Evolutionary conservation across 306 rosid genomes (phyloP).

Genomic region (Vigna hirtella): DNA sequence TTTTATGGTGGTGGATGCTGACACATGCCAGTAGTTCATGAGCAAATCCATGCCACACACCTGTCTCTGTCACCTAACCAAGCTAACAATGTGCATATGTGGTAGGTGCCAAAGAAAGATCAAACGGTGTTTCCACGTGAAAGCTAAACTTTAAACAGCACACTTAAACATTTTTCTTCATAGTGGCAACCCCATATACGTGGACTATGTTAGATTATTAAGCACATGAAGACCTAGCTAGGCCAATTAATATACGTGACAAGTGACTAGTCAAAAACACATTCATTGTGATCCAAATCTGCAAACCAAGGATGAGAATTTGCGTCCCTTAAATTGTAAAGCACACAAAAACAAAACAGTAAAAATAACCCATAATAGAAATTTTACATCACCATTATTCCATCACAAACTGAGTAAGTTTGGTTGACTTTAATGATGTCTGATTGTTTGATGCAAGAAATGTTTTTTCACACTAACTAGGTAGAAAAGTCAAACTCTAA

Average conservation of each 20-base stretch:
- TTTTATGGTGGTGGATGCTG: constrained; percentile 33
- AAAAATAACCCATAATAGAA: background rate
- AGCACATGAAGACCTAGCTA: constrained; percentile 32
- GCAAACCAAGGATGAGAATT: background rate
- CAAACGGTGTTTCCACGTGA: constrained; percentile 46
- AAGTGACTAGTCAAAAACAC: constrained; percentile 7
- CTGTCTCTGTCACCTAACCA: constrained; percentile 52
- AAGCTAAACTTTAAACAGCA: constrained; percentile 31
- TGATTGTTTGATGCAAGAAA: too few relatives aligned
- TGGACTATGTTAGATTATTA: constrained; percentile 23
- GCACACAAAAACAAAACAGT: background rate
- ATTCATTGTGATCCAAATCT: constrained; percentile 10
- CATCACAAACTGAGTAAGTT: background rate
- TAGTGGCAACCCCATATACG: constrained; percentile 32
- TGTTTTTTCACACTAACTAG: background rate
- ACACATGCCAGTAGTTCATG: constrained; percentile 37
- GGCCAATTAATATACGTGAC: background rate
- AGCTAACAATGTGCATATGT: constrained; percentile 32
- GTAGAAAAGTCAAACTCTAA: background rate
- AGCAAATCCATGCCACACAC: constrained; percentile 58
- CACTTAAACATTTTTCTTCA: background rate
- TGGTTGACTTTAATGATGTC: background rate
- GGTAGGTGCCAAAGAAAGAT: constrained; percentile 33
- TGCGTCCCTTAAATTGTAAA: background rate
- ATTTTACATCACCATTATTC: too few relatives aligned